These are phyloP conservation scores for Diaporthe sp. DNA, from an alignment of 2,329 filamentous ascomycete species.

Conservation along the genomic window DNA sequence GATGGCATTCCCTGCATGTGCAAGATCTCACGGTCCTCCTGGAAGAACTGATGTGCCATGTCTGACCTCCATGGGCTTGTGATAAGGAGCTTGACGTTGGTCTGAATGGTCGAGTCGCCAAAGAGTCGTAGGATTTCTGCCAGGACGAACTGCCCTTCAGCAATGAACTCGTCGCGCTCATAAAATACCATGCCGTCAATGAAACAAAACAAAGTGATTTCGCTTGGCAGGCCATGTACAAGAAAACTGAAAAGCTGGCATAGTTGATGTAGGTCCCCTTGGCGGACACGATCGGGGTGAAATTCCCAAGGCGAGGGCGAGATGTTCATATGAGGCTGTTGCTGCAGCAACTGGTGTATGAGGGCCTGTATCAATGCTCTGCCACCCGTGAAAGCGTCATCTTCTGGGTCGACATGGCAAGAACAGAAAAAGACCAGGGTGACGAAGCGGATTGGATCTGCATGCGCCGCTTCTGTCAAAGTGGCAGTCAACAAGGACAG, in stretches of 20 bases:
- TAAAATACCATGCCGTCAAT: conserved; percentile 20
- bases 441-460: not conserved
- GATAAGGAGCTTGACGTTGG: conserved; percentile 8
- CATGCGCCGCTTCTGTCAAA: not conserved
- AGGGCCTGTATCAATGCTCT: not conserved
- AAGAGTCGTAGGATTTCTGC: not conserved
- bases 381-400: not conserved
- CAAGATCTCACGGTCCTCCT: not conserved
- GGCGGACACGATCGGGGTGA: not conserved
- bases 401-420: not conserved
- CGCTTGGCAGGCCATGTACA: not conserved
- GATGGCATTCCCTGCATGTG: not conserved
- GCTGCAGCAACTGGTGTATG: not conserved
- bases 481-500: not conserved
- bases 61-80: conserved; percentile 24
- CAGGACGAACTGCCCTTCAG: not conserved
- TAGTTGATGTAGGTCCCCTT: not conserved
- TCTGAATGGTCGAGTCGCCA: not conserved
- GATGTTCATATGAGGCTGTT: not conserved
- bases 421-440: conserved; percentile 15
- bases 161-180: conserved; percentile 13
- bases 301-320: not conserved
- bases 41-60: not conserved
- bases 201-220: not conserved
- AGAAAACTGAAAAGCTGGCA: conserved; percentile 4